phyloP scores from a whole-genome alignment of 768 basidiomycete species.

The Phylloporus sp. region DNA sequence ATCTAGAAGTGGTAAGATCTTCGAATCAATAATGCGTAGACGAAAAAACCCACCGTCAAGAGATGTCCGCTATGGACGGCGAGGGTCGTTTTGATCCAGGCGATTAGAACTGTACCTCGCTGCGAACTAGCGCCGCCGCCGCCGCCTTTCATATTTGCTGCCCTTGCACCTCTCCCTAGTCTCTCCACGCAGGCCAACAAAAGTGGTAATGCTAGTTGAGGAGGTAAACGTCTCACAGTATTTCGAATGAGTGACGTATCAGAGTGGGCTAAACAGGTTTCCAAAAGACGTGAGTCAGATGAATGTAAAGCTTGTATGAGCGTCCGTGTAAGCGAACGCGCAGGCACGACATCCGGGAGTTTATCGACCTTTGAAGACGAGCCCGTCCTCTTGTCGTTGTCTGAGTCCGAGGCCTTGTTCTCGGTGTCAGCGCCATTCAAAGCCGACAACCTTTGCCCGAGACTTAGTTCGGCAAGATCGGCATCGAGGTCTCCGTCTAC shows the following conservation, averaged over 20 bases:
- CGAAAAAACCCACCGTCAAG: slow-evolving; percentile 71
- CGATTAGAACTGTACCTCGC: slow-evolving; percentile 62
- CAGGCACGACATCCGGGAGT: slow-evolving; percentile 50
- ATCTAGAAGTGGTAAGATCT: slow-evolving; percentile 49
- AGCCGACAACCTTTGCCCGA: slow-evolving; percentile 86
- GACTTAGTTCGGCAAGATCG: slow-evolving; percentile 84
- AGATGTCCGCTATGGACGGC: slow-evolving; percentile 86
- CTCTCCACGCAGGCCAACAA: slow-evolving; percentile 88
- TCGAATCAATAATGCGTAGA: not conserved
- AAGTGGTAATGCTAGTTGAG: slow-evolving; percentile 81
- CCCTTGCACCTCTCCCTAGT: slow-evolving; percentile 70
- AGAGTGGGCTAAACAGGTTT: slow-evolving; percentile 83
- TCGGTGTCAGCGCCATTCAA: slow-evolving; percentile 48
- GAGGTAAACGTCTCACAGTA: slow-evolving; percentile 82
- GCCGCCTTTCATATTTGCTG: slow-evolving; percentile 70
- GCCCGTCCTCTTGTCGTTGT: slow-evolving; percentile 46
- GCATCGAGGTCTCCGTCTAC: slow-evolving; percentile 73
- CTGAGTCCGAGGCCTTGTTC: slow-evolving; percentile 36
- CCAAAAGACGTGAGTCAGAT: slow-evolving; percentile 80
- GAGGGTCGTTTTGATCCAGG: slow-evolving; percentile 80
- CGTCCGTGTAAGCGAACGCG: slow-evolving; percentile 87
- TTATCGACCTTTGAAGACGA: slow-evolving; percentile 14
- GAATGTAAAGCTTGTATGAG: slow-evolving; percentile 96
- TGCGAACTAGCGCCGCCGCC: slow-evolving; percentile 79
- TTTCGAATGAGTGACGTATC: slow-evolving; percentile 78